phyloP scores from a whole-genome alignment of 225 moss, liverwort and hornwort species.

The Rhytidiadelphus loreus region DNA sequence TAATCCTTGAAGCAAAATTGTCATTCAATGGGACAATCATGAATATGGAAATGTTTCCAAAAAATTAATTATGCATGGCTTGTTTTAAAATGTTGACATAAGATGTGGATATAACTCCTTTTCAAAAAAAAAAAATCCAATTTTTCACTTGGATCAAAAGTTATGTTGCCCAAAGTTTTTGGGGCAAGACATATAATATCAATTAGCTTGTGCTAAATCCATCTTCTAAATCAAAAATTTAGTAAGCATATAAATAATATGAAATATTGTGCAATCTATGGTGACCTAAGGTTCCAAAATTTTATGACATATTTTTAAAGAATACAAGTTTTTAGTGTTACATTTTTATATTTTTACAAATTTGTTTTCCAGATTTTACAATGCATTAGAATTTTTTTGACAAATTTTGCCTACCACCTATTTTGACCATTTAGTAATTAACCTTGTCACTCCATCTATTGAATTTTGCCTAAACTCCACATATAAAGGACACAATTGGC shows the following conservation, averaged over 20 bases:
- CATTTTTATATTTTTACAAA: no score
- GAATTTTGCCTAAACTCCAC: not conserved
- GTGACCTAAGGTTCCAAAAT: not conserved
- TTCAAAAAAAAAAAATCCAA: not conserved
- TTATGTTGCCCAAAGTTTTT: not conserved
- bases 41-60: not conserved
- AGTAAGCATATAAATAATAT: no score
- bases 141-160: fast-evolving
- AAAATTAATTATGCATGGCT: not conserved
- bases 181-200: not conserved
- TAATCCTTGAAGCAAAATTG: not conserved
- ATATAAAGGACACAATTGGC: not conserved
- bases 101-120: not conserved
- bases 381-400: no score
- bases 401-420: no score
- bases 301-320: no score
- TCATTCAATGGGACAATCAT: not conserved
- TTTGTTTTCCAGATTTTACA: no score
- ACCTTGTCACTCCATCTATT: not conserved
- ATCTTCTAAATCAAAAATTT: not conserved
- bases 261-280: not conserved
- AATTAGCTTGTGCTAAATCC: not conserved
- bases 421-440: not conserved
- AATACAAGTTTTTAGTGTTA: no score
- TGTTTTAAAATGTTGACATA: not conserved